Evolutionary conservation across 2,329 filamentous ascomycete species (phyloP).

Genomic region (Trematosphaeria pertusa): DNA sequence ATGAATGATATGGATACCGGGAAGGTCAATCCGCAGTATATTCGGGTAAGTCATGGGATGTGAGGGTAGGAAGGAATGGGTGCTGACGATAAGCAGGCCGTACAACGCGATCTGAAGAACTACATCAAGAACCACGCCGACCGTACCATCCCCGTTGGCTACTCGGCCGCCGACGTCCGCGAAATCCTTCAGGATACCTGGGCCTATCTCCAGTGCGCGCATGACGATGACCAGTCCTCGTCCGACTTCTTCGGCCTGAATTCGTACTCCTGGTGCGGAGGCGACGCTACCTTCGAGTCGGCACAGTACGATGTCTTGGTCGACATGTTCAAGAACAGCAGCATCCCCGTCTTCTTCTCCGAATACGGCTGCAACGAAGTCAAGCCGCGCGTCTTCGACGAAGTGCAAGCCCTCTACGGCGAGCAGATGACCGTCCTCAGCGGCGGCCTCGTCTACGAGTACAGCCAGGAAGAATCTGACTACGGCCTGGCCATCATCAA

Average conservation of each 20-base stretch:
- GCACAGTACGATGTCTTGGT: slow-evolving; percentile 69
- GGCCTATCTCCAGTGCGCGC: slow-evolving; percentile 75
- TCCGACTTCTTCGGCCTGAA: slow-evolving; percentile 81
- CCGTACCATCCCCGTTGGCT: slow-evolving; percentile 70
- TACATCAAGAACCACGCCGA: slow-evolving; percentile 67
- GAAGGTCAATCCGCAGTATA: slow-evolving; percentile 63
- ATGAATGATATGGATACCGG: slow-evolving; percentile 66
- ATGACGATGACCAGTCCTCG: slow-evolving; percentile 64
- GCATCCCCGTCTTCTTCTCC: slow-evolving; percentile 81
- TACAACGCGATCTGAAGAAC: slow-evolving; percentile 71
- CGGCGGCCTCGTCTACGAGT: slow-evolving; percentile 84
- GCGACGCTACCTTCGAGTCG: slow-evolving; percentile 66
- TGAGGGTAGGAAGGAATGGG: slow-evolving; percentile 1
- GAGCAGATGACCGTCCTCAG: slow-evolving; percentile 74
- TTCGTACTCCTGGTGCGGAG: slow-evolving; percentile 77
- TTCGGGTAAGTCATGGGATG: slow-evolving; percentile 53
- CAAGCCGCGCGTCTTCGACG: slow-evolving; percentile 74
- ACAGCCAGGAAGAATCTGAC: slow-evolving; percentile 71
- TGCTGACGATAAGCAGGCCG: slow-evolving; percentile 51
- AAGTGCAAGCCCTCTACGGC: slow-evolving; percentile 76
- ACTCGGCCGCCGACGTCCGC: slow-evolving; percentile 78
- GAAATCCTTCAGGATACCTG: slow-evolving; percentile 74
- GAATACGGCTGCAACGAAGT: slow-evolving; percentile 78
- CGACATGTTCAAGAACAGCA: slow-evolving; percentile 67
- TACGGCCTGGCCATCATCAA: slow-evolving; percentile 58